These are phyloP conservation scores for Blattamonas nauphoetae DNA, from an alignment of 78 protist species.

Conservation along the genomic window DNA sequence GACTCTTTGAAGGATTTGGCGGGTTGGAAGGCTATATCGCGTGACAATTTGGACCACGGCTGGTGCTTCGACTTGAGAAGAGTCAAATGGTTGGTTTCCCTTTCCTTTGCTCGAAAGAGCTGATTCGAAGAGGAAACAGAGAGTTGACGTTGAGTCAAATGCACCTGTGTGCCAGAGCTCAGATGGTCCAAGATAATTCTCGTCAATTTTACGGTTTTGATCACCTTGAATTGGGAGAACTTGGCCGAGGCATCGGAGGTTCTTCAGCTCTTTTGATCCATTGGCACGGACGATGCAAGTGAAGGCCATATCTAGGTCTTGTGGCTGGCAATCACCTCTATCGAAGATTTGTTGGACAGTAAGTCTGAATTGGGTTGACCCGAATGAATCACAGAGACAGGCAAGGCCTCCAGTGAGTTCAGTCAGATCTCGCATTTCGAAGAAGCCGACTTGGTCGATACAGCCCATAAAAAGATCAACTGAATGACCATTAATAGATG, in stretches of 20 bases:
- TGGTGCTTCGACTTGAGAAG: too few species aligned
- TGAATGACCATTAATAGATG: constrained; percentile 52
- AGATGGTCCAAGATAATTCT: too few species aligned
- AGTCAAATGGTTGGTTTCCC: constrained; percentile 24
- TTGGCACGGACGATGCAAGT: constrained; percentile 50
- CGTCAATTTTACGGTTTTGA: too few species aligned
- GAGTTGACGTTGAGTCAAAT: constrained; percentile 36
- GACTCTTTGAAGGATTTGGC: constrained; percentile 73
- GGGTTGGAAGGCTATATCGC: constrained; percentile 61
- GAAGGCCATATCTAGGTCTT: constrained; percentile 47
- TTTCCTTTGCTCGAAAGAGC: too few species aligned
- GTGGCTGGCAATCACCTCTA: constrained; percentile 15
- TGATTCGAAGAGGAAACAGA: constrained; percentile 76
- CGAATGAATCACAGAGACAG: neutral
- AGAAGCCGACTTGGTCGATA: constrained; percentile 76
- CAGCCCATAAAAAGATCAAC: constrained; percentile 68
- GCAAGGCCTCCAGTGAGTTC: neutral
- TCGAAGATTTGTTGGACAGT: constrained; percentile 44
- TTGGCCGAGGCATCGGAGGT: neutral
- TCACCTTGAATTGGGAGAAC: neutral
- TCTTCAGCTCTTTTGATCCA: neutral
- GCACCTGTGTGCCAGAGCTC: constrained; percentile 59
- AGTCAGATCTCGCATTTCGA: constrained; percentile 54
- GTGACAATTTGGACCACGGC: constrained; percentile 53
- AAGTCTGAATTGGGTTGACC: neutral